Base-by-base conservation (phyloP, 305 asterid species). In the Euphrasia arctica region DNA sequence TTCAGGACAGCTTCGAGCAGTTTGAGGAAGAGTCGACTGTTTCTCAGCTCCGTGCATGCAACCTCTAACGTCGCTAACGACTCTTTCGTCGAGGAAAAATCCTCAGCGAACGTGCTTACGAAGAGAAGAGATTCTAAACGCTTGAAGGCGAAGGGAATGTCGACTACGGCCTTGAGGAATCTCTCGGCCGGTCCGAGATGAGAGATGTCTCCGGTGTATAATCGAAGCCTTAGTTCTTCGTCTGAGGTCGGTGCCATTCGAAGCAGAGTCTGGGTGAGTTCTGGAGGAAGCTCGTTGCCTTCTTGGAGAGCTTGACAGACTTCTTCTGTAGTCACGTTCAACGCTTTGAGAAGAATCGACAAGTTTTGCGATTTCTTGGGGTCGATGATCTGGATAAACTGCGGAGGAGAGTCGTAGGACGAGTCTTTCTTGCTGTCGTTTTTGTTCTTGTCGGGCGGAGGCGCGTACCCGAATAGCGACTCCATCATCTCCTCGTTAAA, bases 401-500 rank as follows among this genome's bases (percentile, higher is more conserved):
- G 84, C 15, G 83, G 74, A 55, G 79, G 63, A 65, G 89, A 29
- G 36, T 85, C 88, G 11, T 82, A 57, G 42, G 90, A 13, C 25
- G 79, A 69, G 66, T 78, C 68, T 58, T 78, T 83, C 63, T 64
- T 68, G 12, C 68, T 70, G 47, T 70, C 89, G 12, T 70, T 69
- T 57, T 83, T 86, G 63, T 74, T 80, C 81, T 78, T 84, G 55
- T 80, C 87, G 41, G 79, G 54, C 2, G 84, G 77, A 4, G 84
- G 77, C 4, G 63, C 69, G 42, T 83, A 88, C 54, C 97, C 97
- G 73, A 93, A 93, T 73, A 93, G 83, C 15, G 80, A 72, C 74
- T 90, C 94, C 92, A 93, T 93, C 97, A 90, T 86, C 79, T 90
- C 97, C 85, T 93, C 99, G 58, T 93, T 80, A 65, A 93, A 77